A percentile compares a stretch with the other conserved stretches of the same genome.
Evolutionary conservation across 2,329 filamentous ascomycete species (phyloP).

Genomic region (Hansfordia pulvinata): DNA sequence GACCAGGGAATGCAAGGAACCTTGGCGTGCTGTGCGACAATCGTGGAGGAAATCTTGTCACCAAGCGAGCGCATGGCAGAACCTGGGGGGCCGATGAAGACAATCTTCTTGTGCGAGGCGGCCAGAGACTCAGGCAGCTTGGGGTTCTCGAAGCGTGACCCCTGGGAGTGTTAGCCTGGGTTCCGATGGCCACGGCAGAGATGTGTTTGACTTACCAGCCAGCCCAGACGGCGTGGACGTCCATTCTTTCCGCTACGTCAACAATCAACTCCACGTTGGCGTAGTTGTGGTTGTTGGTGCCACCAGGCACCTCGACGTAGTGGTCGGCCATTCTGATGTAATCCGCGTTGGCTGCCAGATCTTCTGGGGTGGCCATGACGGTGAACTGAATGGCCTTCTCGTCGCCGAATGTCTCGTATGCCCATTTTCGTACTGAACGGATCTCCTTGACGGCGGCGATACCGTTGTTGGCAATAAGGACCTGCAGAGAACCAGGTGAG

Average conservation of each 20-base stretch:
- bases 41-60: conserved; percentile 99
- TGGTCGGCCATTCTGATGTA: conserved; percentile 99
- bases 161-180: conserved; percentile 29
- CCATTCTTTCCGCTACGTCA: conserved; percentile 95
- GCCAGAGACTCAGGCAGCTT: conserved; percentile 93
- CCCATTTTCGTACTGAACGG: conserved; percentile 98
- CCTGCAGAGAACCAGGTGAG: conserved; percentile 34
- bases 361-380: conserved; percentile 98
- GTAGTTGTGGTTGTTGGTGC: conserved; percentile 99
- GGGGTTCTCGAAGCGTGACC: conserved; percentile 97
- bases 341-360: conserved; percentile 93
- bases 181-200: conserved; percentile 1
- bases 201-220: conserved; percentile 59
- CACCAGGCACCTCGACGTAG: conserved; percentile 96
- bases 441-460: conserved; percentile 99
- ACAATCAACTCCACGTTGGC: conserved; percentile 99
- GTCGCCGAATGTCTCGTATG: conserved; percentile 98
- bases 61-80: conserved; percentile 98
- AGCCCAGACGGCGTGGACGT: conserved; percentile 96
- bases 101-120: conserved; percentile 93
- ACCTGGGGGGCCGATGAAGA: conserved; percentile 96
- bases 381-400: conserved; percentile 98
- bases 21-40: conserved; percentile 90
- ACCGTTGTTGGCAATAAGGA: conserved; percentile 98
- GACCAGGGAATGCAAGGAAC: conserved; percentile 99